A percentile compares a stretch with the other conserved stretches of the same genome.
Evolutionary conservation across 139 green algal species (phyloP).

Genomic region (Micromonas commoda): DNA sequence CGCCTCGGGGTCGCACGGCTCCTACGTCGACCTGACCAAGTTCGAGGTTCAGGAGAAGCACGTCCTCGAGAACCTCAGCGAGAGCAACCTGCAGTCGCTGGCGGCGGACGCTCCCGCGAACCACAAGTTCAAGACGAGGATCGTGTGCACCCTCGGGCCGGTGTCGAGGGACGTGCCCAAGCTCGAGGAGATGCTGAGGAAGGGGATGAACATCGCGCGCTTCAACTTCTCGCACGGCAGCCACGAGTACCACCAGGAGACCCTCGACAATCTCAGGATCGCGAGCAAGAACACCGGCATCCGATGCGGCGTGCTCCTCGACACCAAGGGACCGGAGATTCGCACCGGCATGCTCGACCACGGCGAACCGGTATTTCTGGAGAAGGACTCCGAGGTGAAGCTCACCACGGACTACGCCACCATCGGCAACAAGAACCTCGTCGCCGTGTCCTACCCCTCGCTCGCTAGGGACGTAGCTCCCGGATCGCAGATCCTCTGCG

Average conservation of each 20-base stretch:
- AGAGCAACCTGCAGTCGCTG: neutral
- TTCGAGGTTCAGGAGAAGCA: neutral
- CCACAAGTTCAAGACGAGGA: constrained; percentile 58
- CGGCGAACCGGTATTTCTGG: constrained; percentile 53
- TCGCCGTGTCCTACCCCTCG: constrained; percentile 63
- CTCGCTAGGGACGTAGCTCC: constrained; percentile 57
- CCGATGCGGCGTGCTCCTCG: constrained; percentile 80
- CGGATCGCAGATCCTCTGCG: constrained; percentile 79
- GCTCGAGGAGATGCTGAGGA: constrained; percentile 49
- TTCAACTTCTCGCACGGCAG: constrained; percentile 72
- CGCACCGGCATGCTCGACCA: constrained; percentile 72
- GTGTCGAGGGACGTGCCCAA: constrained; percentile 49
- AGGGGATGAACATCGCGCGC: constrained; percentile 62
- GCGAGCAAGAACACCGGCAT: constrained; percentile 79
- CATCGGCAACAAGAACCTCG: constrained; percentile 67
- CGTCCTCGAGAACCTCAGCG: neutral
- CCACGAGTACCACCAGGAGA: constrained; percentile 81
- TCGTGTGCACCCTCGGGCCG: constrained; percentile 65
- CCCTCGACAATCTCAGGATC: constrained; percentile 78
- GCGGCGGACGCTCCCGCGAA: neutral
- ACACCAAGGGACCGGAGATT: constrained; percentile 41
- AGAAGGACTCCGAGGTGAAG: constrained; percentile 62
- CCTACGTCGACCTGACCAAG: constrained; percentile 19
- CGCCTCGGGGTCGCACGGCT: too few species aligned
- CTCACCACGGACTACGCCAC: constrained; percentile 47